A percentile compares a stretch with the other conserved stretches of the same genome.
These are phyloP conservation scores for Prunus salicina DNA, from an alignment of 306 rosid genomes.

Conservation along the genomic window DNA sequence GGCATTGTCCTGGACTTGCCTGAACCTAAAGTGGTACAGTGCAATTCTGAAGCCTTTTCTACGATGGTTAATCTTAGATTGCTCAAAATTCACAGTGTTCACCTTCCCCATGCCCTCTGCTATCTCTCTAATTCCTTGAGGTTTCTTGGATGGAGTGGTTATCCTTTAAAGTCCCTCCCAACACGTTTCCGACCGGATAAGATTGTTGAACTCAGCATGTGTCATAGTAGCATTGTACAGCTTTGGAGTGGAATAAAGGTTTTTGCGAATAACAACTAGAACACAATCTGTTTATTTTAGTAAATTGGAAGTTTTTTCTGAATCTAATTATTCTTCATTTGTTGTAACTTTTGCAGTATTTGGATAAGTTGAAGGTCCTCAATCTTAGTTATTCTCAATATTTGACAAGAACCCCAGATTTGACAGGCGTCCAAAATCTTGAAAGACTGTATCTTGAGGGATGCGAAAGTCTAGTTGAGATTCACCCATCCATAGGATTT, in stretches of 20 bases:
- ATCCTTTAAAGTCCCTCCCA: slow-evolving; percentile 1
- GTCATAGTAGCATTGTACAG: no score
- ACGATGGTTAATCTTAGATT: slow-evolving; percentile 18
- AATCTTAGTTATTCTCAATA: slow-evolving; percentile 2
- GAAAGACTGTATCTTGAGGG: slow-evolving; percentile 17
- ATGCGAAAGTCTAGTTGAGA: slow-evolving; percentile 12
- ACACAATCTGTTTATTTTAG: no score
- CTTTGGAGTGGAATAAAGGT: no score
- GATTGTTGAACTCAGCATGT: slow-evolving; percentile 15
- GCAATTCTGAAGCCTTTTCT: slow-evolving; percentile 24
- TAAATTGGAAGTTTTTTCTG: neutral
- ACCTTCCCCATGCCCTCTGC: neutral
- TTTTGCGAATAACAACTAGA: no score
- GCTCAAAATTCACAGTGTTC: slow-evolving; percentile 3
- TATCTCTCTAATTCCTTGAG: slow-evolving; percentile 16
- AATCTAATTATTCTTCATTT: neutral
- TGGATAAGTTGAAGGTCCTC: slow-evolving; percentile 6
- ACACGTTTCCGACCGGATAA: neutral
- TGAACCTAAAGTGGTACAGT: neutral
- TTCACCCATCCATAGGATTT: slow-evolving; percentile 12
- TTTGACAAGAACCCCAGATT: slow-evolving; percentile 10
- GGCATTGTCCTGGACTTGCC: neutral
- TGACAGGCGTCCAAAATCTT: slow-evolving; percentile 9
- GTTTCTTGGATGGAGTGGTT: slow-evolving; percentile 19
- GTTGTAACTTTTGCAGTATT: neutral